phyloP scores from a whole-genome alignment of 1,284 basidiomycete species.

The Ceratobasidium sp. region DNA sequence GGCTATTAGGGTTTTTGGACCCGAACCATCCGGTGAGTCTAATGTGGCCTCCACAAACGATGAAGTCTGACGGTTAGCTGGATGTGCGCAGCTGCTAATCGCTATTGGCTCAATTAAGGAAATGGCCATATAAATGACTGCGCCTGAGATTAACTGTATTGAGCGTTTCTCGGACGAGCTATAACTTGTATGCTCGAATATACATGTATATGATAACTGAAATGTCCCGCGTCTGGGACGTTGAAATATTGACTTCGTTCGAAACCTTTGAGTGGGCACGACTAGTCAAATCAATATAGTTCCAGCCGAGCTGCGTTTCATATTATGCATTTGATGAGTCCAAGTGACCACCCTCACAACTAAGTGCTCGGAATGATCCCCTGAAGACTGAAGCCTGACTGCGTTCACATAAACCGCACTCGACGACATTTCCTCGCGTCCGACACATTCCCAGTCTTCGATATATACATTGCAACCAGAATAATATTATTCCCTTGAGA shows the following conservation, averaged over 20 bases:
- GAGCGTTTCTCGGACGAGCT: not conserved
- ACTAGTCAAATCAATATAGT: too few species aligned
- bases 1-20: conserved; percentile 67
- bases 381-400: too few species aligned
- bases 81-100: conserved; percentile 60
- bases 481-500: not conserved
- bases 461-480: too few species aligned
- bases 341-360: too few species aligned
- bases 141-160: not conserved
- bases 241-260: too few species aligned
- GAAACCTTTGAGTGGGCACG: too few species aligned
- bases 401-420: not conserved
- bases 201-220: not conserved
- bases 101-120: conserved; percentile 76
- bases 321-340: too few species aligned
- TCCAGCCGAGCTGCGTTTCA: too few species aligned
- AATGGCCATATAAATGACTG: conserved; percentile 59
- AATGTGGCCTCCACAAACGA: not conserved
- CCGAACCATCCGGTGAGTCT: conserved; percentile 59
- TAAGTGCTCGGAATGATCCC: not conserved
- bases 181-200: not conserved
- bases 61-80: not conserved
- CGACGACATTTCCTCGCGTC: not conserved
- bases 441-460: not conserved
- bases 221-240: not conserved